A percentile compares a stretch with the other conserved stretches of the same genome.
Conservation (phyloP, 169 alveolate genomes). For the Eimeria praecox region DNA sequence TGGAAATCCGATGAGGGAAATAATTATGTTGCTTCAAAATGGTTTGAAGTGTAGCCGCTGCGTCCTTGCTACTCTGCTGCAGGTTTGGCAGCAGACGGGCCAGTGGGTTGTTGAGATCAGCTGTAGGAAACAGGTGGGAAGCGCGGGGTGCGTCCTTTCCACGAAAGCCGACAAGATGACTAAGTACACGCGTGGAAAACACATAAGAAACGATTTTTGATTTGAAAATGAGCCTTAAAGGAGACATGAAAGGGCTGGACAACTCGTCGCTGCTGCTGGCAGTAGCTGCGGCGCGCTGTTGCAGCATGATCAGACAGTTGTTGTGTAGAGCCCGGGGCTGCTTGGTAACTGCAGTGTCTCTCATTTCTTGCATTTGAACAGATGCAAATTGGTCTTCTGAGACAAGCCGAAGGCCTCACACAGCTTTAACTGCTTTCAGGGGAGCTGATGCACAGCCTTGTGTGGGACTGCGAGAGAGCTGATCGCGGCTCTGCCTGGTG, state of each 20-base stretch:
- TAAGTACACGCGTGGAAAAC: neutral
- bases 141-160: neutral
- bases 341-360: neutral
- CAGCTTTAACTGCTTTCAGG: neutral
- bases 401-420: neutral
- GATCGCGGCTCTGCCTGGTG: conserved; percentile 36
- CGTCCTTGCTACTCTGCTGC: neutral
- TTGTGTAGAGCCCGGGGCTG: neutral
- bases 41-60: neutral
- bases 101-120: conserved; percentile 14
- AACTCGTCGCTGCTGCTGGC: conserved; percentile 3
- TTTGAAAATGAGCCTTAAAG: neutral
- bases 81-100: neutral
- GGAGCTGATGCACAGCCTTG: neutral
- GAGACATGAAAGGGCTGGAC: neutral
- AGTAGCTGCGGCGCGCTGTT: conserved; percentile 44
- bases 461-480: neutral
- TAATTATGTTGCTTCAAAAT: neutral
- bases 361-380: neutral
- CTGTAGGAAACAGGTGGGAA: neutral
- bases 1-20: neutral
- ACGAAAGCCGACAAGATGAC: neutral
- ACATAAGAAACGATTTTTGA: neutral
- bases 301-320: neutral
- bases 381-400: neutral